Conservation (phyloP, 768 basidiomycete species). For the Rhizopogon vesiculosus region DNA sequence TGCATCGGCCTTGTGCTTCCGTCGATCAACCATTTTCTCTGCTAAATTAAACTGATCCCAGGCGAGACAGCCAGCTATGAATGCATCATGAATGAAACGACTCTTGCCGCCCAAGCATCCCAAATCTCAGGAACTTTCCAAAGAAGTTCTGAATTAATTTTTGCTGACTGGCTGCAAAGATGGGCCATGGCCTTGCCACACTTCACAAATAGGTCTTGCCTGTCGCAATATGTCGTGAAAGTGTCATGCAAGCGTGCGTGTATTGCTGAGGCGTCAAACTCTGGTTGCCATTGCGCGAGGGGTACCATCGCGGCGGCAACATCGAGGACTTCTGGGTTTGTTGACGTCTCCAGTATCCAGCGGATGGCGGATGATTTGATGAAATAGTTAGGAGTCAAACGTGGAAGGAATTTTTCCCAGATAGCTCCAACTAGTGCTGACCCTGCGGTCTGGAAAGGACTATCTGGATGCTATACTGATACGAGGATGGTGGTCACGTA, state of each 20-base stretch:
- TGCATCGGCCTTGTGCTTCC: too few species aligned
- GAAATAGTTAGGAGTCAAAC: background rate
- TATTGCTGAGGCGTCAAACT: background rate
- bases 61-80: too few species aligned
- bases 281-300: background rate
- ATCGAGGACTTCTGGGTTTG: background rate
- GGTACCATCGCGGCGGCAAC: background rate
- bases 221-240: background rate
- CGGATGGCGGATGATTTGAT: background rate
- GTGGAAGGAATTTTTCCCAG: background rate
- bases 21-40: too few species aligned
- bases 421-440: background rate
- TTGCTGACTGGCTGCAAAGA: background rate
- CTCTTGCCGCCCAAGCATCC: too few species aligned
- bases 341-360: slow-evolving; percentile 16
- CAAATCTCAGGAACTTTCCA: too few species aligned
- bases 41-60: too few species aligned
- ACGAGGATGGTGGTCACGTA: background rate
- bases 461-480: background rate
- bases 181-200: background rate
- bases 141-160: background rate
- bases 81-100: too few species aligned
- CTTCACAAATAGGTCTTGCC: background rate
- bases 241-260: background rate
- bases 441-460: background rate